phyloP scores from a whole-genome alignment of 2,329 filamentous ascomycete genomes.

The Didymella arachidicola region DNA sequence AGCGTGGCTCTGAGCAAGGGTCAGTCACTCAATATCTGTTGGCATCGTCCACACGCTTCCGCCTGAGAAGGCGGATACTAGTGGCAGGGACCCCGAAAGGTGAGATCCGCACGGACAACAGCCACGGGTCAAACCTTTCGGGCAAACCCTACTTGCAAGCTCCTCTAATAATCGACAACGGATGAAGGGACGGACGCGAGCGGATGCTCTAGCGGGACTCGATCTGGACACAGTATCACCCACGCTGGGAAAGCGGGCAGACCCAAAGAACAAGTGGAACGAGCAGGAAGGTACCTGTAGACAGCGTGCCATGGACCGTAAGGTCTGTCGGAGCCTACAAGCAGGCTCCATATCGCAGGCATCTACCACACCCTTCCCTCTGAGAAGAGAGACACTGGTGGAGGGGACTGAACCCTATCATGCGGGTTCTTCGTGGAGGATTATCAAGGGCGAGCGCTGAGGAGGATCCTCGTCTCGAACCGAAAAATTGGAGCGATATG shows the following conservation, averaged over 20 bases:
- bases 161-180: constrained; percentile 25
- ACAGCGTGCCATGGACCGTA: constrained; percentile 35
- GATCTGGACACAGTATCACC: constrained; percentile 21
- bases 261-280: constrained; percentile 19
- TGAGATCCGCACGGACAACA: neutral
- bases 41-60: constrained; percentile 40
- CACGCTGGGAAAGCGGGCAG: constrained; percentile 14
- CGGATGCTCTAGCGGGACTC: constrained; percentile 16
- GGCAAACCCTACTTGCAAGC: constrained; percentile 30
- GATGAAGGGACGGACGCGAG: constrained; percentile 13
- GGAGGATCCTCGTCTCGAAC: constrained; percentile 11
- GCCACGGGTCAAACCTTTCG: neutral
- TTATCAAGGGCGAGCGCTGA: constrained; percentile 26
- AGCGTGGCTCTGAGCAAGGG: constrained; percentile 9
- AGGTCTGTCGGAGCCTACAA: constrained; percentile 28
- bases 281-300: constrained; percentile 29
- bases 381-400: constrained; percentile 36
- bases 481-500: constrained; percentile 4
- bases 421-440: constrained; percentile 23
- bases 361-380: constrained; percentile 36
- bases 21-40: constrained; percentile 31
- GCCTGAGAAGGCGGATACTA: constrained; percentile 29
- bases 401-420: constrained; percentile 31
- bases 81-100: constrained; percentile 28
- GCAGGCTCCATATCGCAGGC: constrained; percentile 35